Base-by-base conservation (phyloP, 2,329 filamentous ascomycete species). In the Colletotrichum chrysophilum region DNA sequence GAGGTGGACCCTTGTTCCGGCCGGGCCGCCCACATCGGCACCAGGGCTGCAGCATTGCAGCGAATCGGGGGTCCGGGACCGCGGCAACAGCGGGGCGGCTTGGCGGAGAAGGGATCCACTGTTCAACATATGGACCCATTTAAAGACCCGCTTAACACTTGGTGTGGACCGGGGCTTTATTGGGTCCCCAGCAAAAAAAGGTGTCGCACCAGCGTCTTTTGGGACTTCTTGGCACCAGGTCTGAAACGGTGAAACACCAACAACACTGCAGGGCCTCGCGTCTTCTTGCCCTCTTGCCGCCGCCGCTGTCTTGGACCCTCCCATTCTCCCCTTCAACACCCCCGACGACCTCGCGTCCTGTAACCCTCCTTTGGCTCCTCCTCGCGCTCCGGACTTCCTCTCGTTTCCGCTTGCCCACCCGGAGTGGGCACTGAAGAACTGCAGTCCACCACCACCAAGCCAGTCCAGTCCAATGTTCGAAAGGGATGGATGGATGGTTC, bases 191-290 rank as follows among this genome's bases (percentile, higher is more conserved):
- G 52, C 64, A 34, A 70, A 56, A 56, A n/a, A 24, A 21, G 21
- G 30, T 55, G 73, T 75, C 73, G 64, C 73, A 75, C 73, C 58
- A 75, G 48, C 9, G 58, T 34, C 34, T 48, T 75, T 69, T 69
- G 55, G 73, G 70, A 62, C 28, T 21, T n/a, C 73, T 75, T 73
- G 73, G 73, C 73, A 69, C 36, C 5, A 32, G 30, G 10, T 67
- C 73, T 75, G 73, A 75, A 75, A 75, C 73, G 4, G 58, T 64
- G 64, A 75, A 75, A 75, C 73, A 67, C 34, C 73, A 66, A 26
- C 68, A 24, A 21, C 28, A 43, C 65, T 43, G 21, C 32, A 28
- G 34, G 30, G 43, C 28, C 66, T 68, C 52, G 52, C n/a, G 28
- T 68, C 32, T 60, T 58, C 52, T 60, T 68, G 3, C 66, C 52